Conservation (phyloP, 805 yeast species). For the Saccharomycopsis amapae region DNA sequence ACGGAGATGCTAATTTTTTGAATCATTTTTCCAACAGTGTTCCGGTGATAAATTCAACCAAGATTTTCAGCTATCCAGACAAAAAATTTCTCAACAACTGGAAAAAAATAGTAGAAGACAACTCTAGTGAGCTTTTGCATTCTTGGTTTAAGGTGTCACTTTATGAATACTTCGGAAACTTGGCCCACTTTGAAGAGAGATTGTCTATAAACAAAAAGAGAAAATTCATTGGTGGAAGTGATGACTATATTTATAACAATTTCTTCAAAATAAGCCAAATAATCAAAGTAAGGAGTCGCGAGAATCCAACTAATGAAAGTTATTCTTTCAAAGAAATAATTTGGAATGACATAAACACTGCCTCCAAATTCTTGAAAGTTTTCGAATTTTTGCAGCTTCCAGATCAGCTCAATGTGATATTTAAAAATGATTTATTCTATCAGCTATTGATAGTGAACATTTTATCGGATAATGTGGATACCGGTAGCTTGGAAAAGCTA, state of each 20-base stretch:
- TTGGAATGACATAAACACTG: not conserved
- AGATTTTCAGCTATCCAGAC: constrained; percentile 3
- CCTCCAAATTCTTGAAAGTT: not conserved
- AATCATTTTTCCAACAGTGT: not conserved
- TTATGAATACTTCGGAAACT: not conserved
- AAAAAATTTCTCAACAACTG: not conserved
- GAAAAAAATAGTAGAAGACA: not conserved
- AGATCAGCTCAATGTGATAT: not conserved
- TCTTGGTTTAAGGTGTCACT: not conserved
- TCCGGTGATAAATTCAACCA: not conserved
- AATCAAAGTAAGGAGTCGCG: not conserved
- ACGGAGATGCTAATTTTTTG: not conserved
- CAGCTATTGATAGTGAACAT: not conserved
- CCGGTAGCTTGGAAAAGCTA: not conserved
- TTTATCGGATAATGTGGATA: not conserved
- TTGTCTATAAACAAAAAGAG: not conserved
- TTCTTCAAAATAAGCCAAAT: not conserved
- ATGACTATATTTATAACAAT: not conserved
- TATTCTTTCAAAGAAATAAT: not conserved
- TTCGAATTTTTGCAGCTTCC: not conserved
- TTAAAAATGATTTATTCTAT: not conserved
- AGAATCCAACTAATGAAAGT: not conserved
- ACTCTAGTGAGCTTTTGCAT: not conserved
- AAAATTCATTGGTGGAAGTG: not conserved
- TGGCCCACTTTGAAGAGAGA: not conserved